Evolutionary conservation across 2,329 filamentous ascomycete species (phyloP).

Genomic region (Karstenula rhodostoma): DNA sequence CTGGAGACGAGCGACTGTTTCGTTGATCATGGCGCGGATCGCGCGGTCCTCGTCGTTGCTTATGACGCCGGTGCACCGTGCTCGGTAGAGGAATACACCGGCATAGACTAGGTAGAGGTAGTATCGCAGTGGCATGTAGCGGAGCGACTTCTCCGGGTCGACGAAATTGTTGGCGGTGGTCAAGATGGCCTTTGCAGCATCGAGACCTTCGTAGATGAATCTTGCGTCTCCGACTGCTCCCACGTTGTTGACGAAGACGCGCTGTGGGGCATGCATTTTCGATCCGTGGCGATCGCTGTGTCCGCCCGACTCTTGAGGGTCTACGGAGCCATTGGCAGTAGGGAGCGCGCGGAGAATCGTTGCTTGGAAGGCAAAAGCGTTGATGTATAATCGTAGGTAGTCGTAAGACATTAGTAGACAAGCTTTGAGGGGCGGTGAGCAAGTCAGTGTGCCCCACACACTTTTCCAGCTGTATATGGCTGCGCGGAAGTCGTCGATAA

Average conservation of each 20-base stretch:
- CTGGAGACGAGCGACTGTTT: slow-evolving; percentile 55
- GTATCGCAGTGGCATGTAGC: slow-evolving; percentile 59
- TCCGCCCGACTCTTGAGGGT: slow-evolving; percentile 11
- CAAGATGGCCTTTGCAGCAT: slow-evolving; percentile 58
- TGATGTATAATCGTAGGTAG: slow-evolving; percentile 76
- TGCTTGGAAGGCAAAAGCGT: slow-evolving; percentile 78
- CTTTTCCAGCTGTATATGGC: slow-evolving; percentile 76
- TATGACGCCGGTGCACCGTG: slow-evolving; percentile 58
- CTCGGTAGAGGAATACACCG: slow-evolving; percentile 59
- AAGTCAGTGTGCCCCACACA: slow-evolving; percentile 71
- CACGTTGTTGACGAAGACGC: slow-evolving; percentile 60
- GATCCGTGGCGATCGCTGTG: slow-evolving; percentile 12
- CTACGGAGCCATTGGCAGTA: slow-evolving; percentile 26
- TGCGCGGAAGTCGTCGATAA: slow-evolving; percentile 75
- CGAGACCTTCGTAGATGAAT: slow-evolving; percentile 60
- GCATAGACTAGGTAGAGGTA: slow-evolving; percentile 60
- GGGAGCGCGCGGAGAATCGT: slow-evolving; percentile 62
- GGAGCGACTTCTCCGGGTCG: slow-evolving; percentile 55
- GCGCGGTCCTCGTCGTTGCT: slow-evolving; percentile 56
- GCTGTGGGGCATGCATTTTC: slow-evolving; percentile 49
- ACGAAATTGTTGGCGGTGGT: slow-evolving; percentile 61
- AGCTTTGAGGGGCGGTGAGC: slow-evolving; percentile 71
- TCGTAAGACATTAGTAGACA: slow-evolving; percentile 75
- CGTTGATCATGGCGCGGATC: slow-evolving; percentile 56
- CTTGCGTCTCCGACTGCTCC: slow-evolving; percentile 58